A percentile compares a stretch with the other conserved stretches of the same genome.
These are phyloP conservation scores for Borealophlyctis nickersoniae DNA, from an alignment of 192 early-diverging fungal species.

Conservation along the genomic window DNA sequence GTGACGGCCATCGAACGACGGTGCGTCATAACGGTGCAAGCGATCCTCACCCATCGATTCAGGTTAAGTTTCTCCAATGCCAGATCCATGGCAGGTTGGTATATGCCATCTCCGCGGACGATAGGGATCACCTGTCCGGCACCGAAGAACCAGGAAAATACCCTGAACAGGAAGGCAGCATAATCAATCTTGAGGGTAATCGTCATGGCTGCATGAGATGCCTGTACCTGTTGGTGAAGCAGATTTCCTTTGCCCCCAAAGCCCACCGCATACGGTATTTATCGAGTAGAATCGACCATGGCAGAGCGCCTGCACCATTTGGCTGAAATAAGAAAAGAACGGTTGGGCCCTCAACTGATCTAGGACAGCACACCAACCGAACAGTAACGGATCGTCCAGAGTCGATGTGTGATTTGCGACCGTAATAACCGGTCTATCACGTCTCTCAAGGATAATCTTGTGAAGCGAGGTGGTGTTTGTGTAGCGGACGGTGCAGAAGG, in stretches of 20 bases:
- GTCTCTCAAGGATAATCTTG: slow-evolving; percentile 2
- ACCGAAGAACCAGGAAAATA: slow-evolving; percentile 51
- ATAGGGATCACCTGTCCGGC: slow-evolving; percentile 80
- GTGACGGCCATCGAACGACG: neutral
- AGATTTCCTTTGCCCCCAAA: slow-evolving; percentile 83
- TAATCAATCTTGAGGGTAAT: neutral
- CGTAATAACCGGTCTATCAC: slow-evolving; percentile 36
- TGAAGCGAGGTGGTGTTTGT: slow-evolving; percentile 12
- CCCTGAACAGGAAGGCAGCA: neutral
- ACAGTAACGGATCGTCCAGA: slow-evolving; percentile 39
- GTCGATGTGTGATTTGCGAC: slow-evolving; percentile 34
- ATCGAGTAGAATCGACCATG: slow-evolving; percentile 23
- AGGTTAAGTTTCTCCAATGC: slow-evolving; percentile 65
- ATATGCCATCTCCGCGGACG: slow-evolving; percentile 76
- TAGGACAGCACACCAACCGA: slow-evolving; percentile 1
- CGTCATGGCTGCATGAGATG: neutral
- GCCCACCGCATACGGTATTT: slow-evolving; percentile 69
- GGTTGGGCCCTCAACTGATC: neutral
- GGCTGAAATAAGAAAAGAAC: neutral
- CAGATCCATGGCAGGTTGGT: slow-evolving; percentile 80
- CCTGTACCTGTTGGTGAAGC: slow-evolving; percentile 65
- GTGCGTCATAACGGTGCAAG: neutral
- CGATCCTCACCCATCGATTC: slow-evolving; percentile 57
- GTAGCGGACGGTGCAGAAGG: neutral
- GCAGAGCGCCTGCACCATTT: slow-evolving; percentile 17